Evolutionary conservation across 2,329 filamentous ascomycete genomes (phyloP).

Genomic region (Aschersonia sp.): DNA sequence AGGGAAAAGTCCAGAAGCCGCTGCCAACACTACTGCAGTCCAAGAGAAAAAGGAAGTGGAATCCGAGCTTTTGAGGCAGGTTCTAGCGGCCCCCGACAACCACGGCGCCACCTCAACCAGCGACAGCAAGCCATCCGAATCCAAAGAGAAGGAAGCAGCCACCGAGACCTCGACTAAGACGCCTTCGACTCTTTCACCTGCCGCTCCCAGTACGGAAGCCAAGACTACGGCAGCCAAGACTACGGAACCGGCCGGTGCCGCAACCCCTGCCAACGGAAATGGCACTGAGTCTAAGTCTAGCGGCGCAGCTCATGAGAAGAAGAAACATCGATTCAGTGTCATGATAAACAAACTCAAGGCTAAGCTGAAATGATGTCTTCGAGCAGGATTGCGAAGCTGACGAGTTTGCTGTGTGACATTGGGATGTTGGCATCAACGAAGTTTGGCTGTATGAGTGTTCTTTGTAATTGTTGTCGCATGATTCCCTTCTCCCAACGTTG

Average conservation of each 20-base stretch:
- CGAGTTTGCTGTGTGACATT: not conserved
- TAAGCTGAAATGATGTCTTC: slow-evolving; percentile 20
- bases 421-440: not conserved
- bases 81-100: slow-evolving; percentile 26
- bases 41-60: slow-evolving; percentile 64
- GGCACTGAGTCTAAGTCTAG: slow-evolving; percentile 8
- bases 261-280: slow-evolving; percentile 1
- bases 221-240: slow-evolving; percentile 5
- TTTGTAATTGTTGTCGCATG: slow-evolving; percentile 17
- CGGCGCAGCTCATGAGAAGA: slow-evolving; percentile 33
- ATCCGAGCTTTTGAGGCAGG: slow-evolving; percentile 54
- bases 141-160: slow-evolving; percentile 5
- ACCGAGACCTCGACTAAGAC: not conserved
- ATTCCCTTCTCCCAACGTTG: slow-evolving; percentile 16
- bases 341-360: slow-evolving; percentile 45
- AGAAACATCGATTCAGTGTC: slow-evolving; percentile 49
- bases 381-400: not conserved
- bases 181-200: slow-evolving; percentile 3
- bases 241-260: not conserved
- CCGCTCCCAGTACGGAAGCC: slow-evolving; percentile 7
- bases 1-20: slow-evolving; percentile 53
- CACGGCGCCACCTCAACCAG: slow-evolving; percentile 12
- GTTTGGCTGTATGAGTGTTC: slow-evolving; percentile 7
- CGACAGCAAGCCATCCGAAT: slow-evolving; percentile 4
- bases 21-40: slow-evolving; percentile 52